A percentile compares a stretch with the other conserved stretches of the same genome.
Evolutionary conservation across 2,329 filamentous ascomycete genomes (phyloP).

Genomic region (Apiospora kogelbergensis): DNA sequence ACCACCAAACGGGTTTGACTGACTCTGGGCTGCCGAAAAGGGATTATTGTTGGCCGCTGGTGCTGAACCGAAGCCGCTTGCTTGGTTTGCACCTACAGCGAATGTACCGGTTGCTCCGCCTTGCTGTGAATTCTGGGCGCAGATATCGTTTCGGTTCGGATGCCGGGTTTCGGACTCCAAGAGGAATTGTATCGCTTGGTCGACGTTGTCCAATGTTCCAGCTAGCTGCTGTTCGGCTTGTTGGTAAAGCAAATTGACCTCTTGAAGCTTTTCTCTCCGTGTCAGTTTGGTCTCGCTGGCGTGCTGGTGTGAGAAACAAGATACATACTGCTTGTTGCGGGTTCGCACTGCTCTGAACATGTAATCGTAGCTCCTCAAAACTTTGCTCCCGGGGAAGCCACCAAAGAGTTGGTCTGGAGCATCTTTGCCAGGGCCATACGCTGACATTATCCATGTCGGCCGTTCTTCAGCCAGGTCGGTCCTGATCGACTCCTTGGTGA

Average conservation of each 20-base stretch:
- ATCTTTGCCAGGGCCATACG: constrained; percentile 77
- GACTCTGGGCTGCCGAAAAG: background rate
- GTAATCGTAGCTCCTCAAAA: constrained; percentile 80
- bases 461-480: constrained; percentile 68
- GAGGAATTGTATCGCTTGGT: constrained; percentile 72
- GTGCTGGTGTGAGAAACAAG: background rate
- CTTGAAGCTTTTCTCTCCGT: constrained; percentile 29
- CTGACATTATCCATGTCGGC: constrained; percentile 83
- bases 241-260: constrained; percentile 61
- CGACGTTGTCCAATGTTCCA: constrained; percentile 65
- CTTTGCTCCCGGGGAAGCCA: constrained; percentile 77
- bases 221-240: constrained; percentile 72
- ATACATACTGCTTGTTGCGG: constrained; percentile 45
- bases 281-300: background rate
- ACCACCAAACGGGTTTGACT: constrained; percentile 21
- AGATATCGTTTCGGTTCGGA: constrained; percentile 72
- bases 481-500: constrained; percentile 61
- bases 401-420: constrained; percentile 83
- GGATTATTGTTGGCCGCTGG: constrained; percentile 27
- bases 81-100: constrained; percentile 31
- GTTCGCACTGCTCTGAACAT: constrained; percentile 54
- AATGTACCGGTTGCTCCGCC: constrained; percentile 47
- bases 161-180: constrained; percentile 66
- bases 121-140: constrained; percentile 44
- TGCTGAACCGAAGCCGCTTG: constrained; percentile 40